These are phyloP conservation scores for Teratosphaeria epicoccoides DNA, from an alignment of 2,329 filamentous ascomycete species.

Conservation along the genomic window DNA sequence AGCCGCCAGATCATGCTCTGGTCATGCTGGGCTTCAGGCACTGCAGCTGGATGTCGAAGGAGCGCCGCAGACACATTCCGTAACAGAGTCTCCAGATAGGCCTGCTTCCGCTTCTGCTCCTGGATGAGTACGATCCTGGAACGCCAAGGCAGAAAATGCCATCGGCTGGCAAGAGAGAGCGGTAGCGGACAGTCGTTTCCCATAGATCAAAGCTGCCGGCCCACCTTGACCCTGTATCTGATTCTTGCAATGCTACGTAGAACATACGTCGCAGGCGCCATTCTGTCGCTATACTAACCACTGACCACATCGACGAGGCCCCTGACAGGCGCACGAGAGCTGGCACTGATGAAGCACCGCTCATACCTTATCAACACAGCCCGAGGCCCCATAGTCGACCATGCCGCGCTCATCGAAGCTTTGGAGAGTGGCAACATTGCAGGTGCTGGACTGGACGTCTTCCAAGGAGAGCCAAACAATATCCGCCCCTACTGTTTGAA, in stretches of 20 bases:
- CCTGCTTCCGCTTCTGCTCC: too few relatives aligned
- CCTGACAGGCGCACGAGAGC: slow-evolving; percentile 32
- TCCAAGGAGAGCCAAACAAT: slow-evolving; percentile 33
- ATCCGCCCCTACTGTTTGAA: slow-evolving; percentile 38
- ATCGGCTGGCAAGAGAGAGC: too few relatives aligned
- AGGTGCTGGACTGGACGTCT: slow-evolving; percentile 41
- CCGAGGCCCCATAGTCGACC: slow-evolving; percentile 40
- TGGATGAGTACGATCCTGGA: too few relatives aligned
- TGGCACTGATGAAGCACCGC: slow-evolving; percentile 39
- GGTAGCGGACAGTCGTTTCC: too few relatives aligned
- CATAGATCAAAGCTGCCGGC: too few relatives aligned
- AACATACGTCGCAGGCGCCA: slow-evolving; percentile 22
- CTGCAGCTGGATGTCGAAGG: too few relatives aligned
- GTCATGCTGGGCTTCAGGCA: not conserved
- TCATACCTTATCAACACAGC: slow-evolving; percentile 43
- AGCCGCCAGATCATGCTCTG: not conserved
- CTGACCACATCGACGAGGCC: slow-evolving; percentile 32
- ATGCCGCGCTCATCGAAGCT: slow-evolving; percentile 37
- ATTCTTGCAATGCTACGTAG: slow-evolving; percentile 34
- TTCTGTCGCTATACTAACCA: slow-evolving; percentile 40
- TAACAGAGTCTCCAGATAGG: too few relatives aligned
- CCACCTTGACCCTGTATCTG: slow-evolving; percentile 31
- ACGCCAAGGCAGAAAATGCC: too few relatives aligned
- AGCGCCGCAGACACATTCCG: too few relatives aligned
- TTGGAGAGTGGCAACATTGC: slow-evolving; percentile 38